These are phyloP conservation scores for Entomortierella lignicola DNA, from an alignment of 192 early-diverging fungal genomes.

Conservation along the genomic window DNA sequence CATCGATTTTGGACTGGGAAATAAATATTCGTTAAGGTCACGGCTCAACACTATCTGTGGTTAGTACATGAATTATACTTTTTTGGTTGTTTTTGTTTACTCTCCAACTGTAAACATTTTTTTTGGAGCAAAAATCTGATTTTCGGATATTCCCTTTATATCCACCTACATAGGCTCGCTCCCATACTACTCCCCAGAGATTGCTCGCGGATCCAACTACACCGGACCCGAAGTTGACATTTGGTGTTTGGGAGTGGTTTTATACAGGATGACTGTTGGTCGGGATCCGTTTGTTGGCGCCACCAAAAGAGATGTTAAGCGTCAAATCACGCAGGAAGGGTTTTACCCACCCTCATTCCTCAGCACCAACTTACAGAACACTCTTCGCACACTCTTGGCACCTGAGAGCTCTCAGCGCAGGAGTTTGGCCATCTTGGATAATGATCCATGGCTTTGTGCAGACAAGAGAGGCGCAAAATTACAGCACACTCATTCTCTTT, in stretches of 20 bases:
- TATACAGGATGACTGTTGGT: slow-evolving; percentile 84
- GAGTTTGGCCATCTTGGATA: slow-evolving; percentile 51
- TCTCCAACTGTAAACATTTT: not conserved
- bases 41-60: slow-evolving; percentile 91
- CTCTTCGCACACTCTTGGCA: slow-evolving; percentile 58
- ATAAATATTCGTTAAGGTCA: slow-evolving; percentile 74
- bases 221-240: slow-evolving; percentile 94
- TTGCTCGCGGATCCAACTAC: slow-evolving; percentile 91
- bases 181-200: slow-evolving; percentile 91
- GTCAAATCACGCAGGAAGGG: slow-evolving; percentile 55
- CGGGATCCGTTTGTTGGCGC: slow-evolving; percentile 63
- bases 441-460: slow-evolving; percentile 63
- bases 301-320: slow-evolving; percentile 65
- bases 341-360: slow-evolving; percentile 55
- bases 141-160: not conserved
- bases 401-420: slow-evolving; percentile 56
- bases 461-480: not conserved
- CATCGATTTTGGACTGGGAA: slow-evolving; percentile 94
- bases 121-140: not conserved
- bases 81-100: not conserved
- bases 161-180: slow-evolving; percentile 70
- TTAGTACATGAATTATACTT: slow-evolving; percentile 36
- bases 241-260: slow-evolving; percentile 93
- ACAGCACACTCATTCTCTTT: slow-evolving; percentile 7
- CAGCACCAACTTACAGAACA: slow-evolving; percentile 55